Evolutionary conservation across 768 basidiomycete species (phyloP).

Genomic region (Baorangia bicolor): DNA sequence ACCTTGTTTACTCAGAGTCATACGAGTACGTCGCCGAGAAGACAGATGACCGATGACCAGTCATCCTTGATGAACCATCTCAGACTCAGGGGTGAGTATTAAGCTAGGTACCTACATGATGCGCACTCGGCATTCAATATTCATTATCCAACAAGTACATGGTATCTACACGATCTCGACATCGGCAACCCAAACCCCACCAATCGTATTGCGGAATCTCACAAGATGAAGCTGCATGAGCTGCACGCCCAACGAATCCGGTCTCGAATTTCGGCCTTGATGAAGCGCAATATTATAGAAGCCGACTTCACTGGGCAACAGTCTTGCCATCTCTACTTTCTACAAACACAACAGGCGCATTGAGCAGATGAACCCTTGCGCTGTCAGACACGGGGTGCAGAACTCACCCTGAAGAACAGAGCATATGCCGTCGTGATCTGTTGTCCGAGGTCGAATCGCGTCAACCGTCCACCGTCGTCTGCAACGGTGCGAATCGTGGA

Average conservation of each 20-base stretch:
- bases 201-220: background rate
- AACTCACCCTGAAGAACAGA: background rate
- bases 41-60: no score
- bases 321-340: background rate
- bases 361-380: background rate
- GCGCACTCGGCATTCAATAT: background rate
- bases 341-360: background rate
- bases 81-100: background rate
- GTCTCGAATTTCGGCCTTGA: background rate
- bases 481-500: background rate
- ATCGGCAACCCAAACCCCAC: slow-evolving; percentile 9
- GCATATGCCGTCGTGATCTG: background rate
- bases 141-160: background rate
- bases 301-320: background rate
- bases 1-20: no score
- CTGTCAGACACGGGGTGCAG: background rate
- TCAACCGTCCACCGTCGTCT: background rate
- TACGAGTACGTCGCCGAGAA: no score
- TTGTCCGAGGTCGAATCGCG: slow-evolving; percentile 3
- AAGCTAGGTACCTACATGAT: no score
- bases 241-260: slow-evolving; percentile 5
- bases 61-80: no score
- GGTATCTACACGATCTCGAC: slow-evolving; percentile 7
- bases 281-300: slow-evolving; percentile 13
- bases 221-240: slow-evolving; percentile 8